phyloP scores from a whole-genome alignment of 2,329 filamentous ascomycete genomes.

The Aschersonia sp. region DNA sequence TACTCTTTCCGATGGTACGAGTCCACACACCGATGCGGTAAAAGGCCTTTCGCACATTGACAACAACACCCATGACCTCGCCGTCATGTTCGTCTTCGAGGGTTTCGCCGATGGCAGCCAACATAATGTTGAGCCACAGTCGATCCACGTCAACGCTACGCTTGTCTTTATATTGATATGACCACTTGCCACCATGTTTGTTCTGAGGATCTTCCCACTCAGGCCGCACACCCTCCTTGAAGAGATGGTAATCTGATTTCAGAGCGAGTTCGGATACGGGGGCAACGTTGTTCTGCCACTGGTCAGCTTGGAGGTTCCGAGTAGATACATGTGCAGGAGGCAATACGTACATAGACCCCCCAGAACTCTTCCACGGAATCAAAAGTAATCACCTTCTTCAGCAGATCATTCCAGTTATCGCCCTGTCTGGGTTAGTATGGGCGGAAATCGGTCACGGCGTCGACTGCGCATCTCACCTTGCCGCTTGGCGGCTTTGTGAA shows the following conservation, averaged over 20 bases:
- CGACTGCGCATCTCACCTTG: constrained; percentile 45
- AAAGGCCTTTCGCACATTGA: constrained; percentile 97
- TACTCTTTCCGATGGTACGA: constrained; percentile 75
- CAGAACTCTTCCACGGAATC: constrained; percentile 99
- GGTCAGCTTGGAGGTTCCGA: no score
- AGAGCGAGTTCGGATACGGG: constrained; percentile 88
- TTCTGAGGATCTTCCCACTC: constrained; percentile 99
- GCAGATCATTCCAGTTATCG: constrained; percentile 95
- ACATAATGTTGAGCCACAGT: constrained; percentile 93
- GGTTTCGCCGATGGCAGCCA: constrained; percentile 92
- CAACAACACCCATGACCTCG: constrained; percentile 97
- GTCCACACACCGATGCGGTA: constrained; percentile 98
- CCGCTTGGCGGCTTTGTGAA: constrained; percentile 96
- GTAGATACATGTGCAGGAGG: not conserved
- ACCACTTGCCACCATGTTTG: constrained; percentile 99
- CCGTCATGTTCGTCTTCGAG: constrained; percentile 89
- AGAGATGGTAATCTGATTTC: constrained; percentile 98
- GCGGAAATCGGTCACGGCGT: no score
- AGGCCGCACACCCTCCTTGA: constrained; percentile 92
- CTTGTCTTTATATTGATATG: constrained; percentile 96
- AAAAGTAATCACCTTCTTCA: constrained; percentile 98
- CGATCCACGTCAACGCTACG: constrained; percentile 82
- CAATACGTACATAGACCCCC: constrained; percentile 78
- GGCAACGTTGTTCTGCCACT: constrained; percentile 83
- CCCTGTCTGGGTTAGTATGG: constrained; percentile 37